phyloP scores from a whole-genome alignment of 495 filamentous ascomycete genomes.

The Tuber aestivum region DNA sequence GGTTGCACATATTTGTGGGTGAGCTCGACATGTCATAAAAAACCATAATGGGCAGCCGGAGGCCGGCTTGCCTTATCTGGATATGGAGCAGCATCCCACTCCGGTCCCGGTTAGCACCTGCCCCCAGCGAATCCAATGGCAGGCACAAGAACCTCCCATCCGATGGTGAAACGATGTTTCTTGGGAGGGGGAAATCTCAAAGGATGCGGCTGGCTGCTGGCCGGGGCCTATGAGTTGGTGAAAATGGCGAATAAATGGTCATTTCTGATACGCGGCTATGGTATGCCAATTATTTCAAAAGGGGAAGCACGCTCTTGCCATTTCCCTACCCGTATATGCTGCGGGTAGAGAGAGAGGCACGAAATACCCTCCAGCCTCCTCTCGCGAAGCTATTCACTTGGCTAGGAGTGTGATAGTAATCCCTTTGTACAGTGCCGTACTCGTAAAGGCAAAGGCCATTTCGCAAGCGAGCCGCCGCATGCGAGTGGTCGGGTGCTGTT shows the following conservation, averaged over 20 bases:
- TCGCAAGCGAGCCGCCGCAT: neutral
- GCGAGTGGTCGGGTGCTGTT: neutral
- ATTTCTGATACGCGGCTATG: neutral
- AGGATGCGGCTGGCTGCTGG: no score
- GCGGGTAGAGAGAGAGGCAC: neutral
- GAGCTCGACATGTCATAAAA: neutral
- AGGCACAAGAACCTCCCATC: neutral
- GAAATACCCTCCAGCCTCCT: neutral
- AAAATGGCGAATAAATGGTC: neutral
- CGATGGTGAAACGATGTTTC: neutral
- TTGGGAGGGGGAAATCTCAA: neutral
- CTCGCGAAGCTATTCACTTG: neutral
- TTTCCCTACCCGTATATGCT: neutral
- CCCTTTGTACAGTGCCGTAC: no score
- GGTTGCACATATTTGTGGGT: neutral
- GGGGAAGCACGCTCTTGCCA: neutral
- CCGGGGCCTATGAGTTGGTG: neutral
- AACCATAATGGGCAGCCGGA: neutral
- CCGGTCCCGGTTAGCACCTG: neutral
- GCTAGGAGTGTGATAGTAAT: neutral
- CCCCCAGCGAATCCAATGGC: neutral
- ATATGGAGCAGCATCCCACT: neutral
- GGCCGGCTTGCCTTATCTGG: neutral
- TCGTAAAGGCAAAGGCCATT: neutral
- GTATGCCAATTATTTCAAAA: neutral